Evolutionary conservation across 768 basidiomycete species (phyloP).

Genomic region (Baorangia bicolor): DNA sequence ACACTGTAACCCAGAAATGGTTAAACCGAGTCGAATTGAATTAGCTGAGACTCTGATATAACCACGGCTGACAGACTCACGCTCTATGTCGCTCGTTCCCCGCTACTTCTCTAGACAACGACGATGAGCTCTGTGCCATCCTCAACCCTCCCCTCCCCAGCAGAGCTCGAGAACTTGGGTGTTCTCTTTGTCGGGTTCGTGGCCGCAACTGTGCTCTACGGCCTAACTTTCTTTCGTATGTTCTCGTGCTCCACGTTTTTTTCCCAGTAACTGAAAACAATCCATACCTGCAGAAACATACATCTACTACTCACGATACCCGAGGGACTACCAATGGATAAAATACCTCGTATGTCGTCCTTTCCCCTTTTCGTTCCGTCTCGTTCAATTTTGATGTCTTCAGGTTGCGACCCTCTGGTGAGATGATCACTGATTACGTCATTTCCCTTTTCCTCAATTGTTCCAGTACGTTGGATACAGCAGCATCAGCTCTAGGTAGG

Average conservation of each 20-base stretch:
- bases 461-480: constrained; percentile 25
- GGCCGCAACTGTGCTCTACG: constrained; percentile 28
- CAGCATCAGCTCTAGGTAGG: constrained; percentile 26
- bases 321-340: constrained; percentile 17
- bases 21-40: constrained; percentile 1
- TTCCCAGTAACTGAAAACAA: not conserved
- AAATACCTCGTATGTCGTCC: constrained; percentile 20
- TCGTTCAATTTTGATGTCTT: not conserved
- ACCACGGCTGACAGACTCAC: not conserved
- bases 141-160: constrained; percentile 8
- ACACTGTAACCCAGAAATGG: not conserved
- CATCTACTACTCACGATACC: constrained; percentile 30
- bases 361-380: not conserved
- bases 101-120: not conserved
- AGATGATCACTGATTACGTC: not conserved
- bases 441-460: not conserved
- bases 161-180: constrained; percentile 26
- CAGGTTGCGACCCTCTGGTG: constrained; percentile 26
- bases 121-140: constrained; percentile 14
- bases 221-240: constrained; percentile 35
- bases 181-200: constrained; percentile 31
- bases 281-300: constrained; percentile 21
- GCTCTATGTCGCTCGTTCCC: not conserved
- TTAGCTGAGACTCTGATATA: constrained; percentile 12
- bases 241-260: not conserved